Percentiles rank a stretch among this genome's conserved stretches.
Conservation (phyloP, 176 grass and related monocot species). For the Areca catechu region DNA sequence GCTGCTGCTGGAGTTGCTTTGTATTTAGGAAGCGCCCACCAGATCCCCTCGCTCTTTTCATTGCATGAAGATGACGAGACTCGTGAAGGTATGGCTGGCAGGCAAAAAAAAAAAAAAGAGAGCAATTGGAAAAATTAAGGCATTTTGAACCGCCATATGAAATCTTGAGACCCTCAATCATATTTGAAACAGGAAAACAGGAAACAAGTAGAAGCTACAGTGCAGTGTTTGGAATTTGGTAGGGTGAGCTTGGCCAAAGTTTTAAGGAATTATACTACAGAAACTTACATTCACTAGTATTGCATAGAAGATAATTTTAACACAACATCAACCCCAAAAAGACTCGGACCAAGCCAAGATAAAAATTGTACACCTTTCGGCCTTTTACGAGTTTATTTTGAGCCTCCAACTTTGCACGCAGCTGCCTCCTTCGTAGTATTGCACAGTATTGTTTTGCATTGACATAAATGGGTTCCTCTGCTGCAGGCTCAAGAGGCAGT, state of each 20-base stretch:
- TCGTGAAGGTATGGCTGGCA: constrained; percentile 74
- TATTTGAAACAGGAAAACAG: no score
- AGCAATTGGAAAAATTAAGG: not conserved
- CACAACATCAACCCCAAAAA: not conserved
- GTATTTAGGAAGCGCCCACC: constrained; percentile 88
- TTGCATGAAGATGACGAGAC: constrained; percentile 85
- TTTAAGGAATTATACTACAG: no score
- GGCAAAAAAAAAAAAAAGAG: not conserved
- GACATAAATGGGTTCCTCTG: constrained; percentile 89
- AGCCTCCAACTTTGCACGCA: constrained; percentile 86
- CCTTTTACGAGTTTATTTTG: constrained; percentile 84
- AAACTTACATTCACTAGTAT: no score
- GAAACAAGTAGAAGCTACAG: no score
- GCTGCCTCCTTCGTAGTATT: constrained; percentile 84
- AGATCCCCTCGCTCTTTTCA: constrained; percentile 85
- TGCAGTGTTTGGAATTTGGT: no score
- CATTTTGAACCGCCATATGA: no score
- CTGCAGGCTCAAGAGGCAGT: constrained; percentile 62
- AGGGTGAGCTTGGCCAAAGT: no score
- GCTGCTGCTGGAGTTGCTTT: constrained; percentile 38
- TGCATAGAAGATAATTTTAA: no score
- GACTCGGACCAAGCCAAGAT: not conserved
- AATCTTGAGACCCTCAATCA: no score
- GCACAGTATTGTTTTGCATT: constrained; percentile 91
- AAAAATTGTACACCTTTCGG: constrained; percentile 52